phyloP scores from a whole-genome alignment of 2,329 filamentous ascomycete genomes.

The Lasiodiplodia citricola region DNA sequence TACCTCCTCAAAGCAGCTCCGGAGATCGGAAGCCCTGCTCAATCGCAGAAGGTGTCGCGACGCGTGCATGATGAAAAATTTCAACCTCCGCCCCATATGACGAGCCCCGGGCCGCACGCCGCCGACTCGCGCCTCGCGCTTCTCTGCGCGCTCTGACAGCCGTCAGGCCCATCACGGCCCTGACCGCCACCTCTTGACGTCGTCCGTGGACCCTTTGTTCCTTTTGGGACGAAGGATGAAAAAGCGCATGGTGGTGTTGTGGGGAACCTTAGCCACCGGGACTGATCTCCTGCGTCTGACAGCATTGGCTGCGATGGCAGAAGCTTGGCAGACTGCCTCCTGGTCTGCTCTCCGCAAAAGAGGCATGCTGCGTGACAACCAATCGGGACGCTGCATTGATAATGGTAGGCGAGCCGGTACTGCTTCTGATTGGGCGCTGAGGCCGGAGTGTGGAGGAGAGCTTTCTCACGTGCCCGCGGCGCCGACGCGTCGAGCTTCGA shows the following conservation, averaged over 20 bases:
- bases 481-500: slow-evolving; percentile 17
- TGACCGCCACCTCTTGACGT: slow-evolving; percentile 16
- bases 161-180: not conserved
- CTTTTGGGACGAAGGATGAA: slow-evolving; percentile 7
- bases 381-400: not conserved
- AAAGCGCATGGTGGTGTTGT: slow-evolving; percentile 11
- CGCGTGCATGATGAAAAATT: slow-evolving; percentile 14
- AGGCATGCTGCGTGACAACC: not conserved
- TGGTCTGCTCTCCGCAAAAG: not conserved
- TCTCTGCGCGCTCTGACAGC: slow-evolving; percentile 7
- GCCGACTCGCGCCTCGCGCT: slow-evolving; percentile 10
- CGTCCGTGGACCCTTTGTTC: slow-evolving; percentile 1
- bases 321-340: slow-evolving; percentile 7
- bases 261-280: slow-evolving; percentile 8
- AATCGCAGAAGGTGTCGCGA: slow-evolving; percentile 14
- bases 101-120: slow-evolving; percentile 1
- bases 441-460: not conserved
- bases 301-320: slow-evolving; percentile 4
- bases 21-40: slow-evolving; percentile 4
- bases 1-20: slow-evolving; percentile 12
- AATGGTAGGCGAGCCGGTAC: not conserved
- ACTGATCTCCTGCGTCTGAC: slow-evolving; percentile 19
- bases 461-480: slow-evolving; percentile 9
- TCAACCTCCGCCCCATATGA: not conserved
- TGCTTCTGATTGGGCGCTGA: not conserved